These are phyloP conservation scores for Persicaria tinctoria DNA, from an alignment of 148 eudicot species.

Conservation along the genomic window DNA sequence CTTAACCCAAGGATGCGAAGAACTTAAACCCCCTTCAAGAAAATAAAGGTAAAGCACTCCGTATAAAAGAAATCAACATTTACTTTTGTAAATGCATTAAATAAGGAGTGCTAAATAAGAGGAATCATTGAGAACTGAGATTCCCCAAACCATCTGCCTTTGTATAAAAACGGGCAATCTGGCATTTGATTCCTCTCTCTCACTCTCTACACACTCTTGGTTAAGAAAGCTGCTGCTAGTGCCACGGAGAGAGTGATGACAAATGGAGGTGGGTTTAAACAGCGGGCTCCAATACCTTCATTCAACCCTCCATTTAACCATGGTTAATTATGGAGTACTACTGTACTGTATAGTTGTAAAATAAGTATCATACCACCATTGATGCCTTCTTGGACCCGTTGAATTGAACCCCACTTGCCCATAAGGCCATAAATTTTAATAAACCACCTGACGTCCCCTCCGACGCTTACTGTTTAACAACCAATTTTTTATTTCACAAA, in stretches of 20 bases:
- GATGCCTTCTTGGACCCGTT: constrained; percentile 6
- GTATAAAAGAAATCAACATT: not conserved
- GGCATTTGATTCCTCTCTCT: constrained; percentile 4
- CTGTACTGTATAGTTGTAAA: no score
- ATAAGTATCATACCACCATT: not conserved
- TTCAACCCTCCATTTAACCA: constrained; percentile 3
- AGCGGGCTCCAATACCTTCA: not conserved
- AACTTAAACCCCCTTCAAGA: not conserved
- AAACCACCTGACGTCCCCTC: constrained; percentile 6
- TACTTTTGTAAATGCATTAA: constrained; percentile 8
- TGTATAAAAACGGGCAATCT: constrained; percentile 10
- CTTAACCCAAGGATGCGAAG: not conserved
- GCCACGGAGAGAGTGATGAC: not conserved
- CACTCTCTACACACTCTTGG: not conserved
- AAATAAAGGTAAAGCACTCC: no score
- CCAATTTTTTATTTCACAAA: no score
- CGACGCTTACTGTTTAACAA: not conserved
- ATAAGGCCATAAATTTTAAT: not conserved
- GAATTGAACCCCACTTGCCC: constrained; percentile 2
- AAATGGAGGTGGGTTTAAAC: constrained; percentile 8
- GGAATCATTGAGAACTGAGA: not conserved
- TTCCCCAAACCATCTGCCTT: not conserved
- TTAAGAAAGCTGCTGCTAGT: constrained; percentile 2
- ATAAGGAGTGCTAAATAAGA: not conserved
- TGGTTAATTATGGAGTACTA: not conserved